A percentile compares a stretch with the other conserved stretches of the same genome.
phyloP scores from a whole-genome alignment of 177 flowering plant genomes.

The Tripterygium wilfordii region DNA sequence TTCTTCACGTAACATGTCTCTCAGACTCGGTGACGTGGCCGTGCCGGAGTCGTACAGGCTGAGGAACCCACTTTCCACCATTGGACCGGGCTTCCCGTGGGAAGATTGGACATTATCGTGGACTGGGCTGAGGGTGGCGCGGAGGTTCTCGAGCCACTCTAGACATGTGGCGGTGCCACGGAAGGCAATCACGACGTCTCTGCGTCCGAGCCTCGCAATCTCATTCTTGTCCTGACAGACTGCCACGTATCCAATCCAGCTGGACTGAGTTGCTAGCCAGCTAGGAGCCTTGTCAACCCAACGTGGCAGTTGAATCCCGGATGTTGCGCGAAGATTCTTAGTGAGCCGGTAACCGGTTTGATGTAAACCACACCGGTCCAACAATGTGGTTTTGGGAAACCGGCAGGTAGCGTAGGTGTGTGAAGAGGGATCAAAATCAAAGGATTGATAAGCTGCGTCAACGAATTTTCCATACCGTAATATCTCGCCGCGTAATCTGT shows the following conservation, averaged over 20 bases:
- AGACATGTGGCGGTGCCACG: slow-evolving; percentile 63
- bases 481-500: slow-evolving; percentile 38
- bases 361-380: slow-evolving; percentile 20
- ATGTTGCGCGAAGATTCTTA: slow-evolving; percentile 39
- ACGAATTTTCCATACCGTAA: slow-evolving; percentile 58
- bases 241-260: slow-evolving; percentile 77
- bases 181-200: slow-evolving; percentile 61
- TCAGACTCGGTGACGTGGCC: slow-evolving; percentile 25
- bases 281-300: slow-evolving; percentile 30
- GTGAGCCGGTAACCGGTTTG: slow-evolving; percentile 39
- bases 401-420: slow-evolving; percentile 33
- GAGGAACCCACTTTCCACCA: slow-evolving; percentile 61
- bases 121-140: slow-evolving; percentile 31
- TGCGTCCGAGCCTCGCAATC: slow-evolving; percentile 48
- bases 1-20: slow-evolving; percentile 38
- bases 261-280: slow-evolving; percentile 35
- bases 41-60: slow-evolving; percentile 45
- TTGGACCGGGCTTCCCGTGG: slow-evolving; percentile 16
- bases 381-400: slow-evolving; percentile 19
- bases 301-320: slow-evolving; percentile 33
- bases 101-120: slow-evolving; percentile 4
- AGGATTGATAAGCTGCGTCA: slow-evolving; percentile 41
- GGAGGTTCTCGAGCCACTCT: slow-evolving; percentile 68
- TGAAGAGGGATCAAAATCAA: slow-evolving; percentile 52
- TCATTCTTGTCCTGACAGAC: slow-evolving; percentile 47